phyloP scores from a whole-genome alignment of 2,329 filamentous ascomycete species.

The Fusarium setosum region DNA sequence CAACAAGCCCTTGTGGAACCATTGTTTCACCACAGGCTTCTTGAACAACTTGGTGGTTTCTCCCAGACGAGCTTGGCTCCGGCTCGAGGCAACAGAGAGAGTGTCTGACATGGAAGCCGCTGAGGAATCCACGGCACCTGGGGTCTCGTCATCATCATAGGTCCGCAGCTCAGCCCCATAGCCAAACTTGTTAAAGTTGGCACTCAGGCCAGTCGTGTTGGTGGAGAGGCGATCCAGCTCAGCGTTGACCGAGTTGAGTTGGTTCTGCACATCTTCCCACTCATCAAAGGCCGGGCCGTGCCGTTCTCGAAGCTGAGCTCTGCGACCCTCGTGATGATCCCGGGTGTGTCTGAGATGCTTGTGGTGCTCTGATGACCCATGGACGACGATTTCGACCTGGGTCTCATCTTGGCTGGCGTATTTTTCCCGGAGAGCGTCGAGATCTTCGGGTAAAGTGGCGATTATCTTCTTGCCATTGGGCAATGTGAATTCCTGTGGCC shows the following conservation, averaged over 20 bases:
- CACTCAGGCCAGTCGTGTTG: conserved; percentile 66
- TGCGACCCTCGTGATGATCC: conserved; percentile 62
- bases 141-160: conserved; percentile 47
- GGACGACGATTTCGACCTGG: conserved; percentile 68
- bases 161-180: conserved; percentile 69
- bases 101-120: conserved; percentile 37
- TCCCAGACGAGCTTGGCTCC: conserved; percentile 46
- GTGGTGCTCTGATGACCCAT: conserved; percentile 62
- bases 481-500: conserved; percentile 63
- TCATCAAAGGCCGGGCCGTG: conserved; percentile 65
- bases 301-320: conserved; percentile 58
- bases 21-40: conserved; percentile 70
- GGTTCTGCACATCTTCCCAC: conserved; percentile 65
- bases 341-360: conserved; percentile 61
- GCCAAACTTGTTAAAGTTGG: conserved; percentile 72
- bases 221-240: conserved; percentile 66
- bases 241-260: conserved; percentile 62
- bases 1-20: conserved; percentile 73
- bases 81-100: conserved; percentile 38
- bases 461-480: conserved; percentile 68
- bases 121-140: conserved; percentile 21
- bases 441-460: conserved; percentile 67
- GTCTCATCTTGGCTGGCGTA: conserved; percentile 48
- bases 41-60: conserved; percentile 66
- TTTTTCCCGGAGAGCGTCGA: conserved; percentile 57